These are phyloP conservation scores for Hypoxylon lenormandii DNA, from an alignment of 495 filamentous ascomycete species.

Conservation along the genomic window DNA sequence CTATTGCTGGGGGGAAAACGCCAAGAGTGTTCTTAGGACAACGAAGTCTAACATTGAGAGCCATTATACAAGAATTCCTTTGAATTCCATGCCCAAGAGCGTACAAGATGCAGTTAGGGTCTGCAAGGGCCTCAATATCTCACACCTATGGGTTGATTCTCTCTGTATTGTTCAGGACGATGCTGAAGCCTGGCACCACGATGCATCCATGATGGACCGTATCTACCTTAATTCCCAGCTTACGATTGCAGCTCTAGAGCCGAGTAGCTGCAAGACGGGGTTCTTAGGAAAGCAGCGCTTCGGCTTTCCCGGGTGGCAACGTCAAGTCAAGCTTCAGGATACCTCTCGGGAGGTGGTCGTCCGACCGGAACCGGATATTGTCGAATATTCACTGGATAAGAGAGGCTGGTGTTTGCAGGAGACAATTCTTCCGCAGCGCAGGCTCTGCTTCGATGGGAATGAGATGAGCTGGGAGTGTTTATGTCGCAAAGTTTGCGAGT, in stretches of 20 bases:
- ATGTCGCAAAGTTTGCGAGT: neutral
- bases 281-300: neutral
- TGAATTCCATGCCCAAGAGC: neutral
- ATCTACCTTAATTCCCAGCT: conserved; percentile 49
- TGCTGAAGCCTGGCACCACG: conserved; percentile 42
- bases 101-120: neutral
- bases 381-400: neutral
- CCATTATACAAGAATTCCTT: neutral
- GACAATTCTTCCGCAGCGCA: neutral
- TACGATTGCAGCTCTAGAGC: conserved; percentile 42
- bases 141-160: conserved; percentile 20
- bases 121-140: neutral
- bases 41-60: neutral
- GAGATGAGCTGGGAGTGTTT: neutral
- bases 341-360: neutral
- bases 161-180: conserved; percentile 42
- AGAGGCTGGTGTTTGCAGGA: neutral
- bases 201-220: conserved; percentile 49
- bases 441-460: neutral
- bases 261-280: neutral
- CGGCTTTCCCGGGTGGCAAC: neutral
- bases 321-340: neutral
- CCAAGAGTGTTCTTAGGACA: neutral
- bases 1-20: neutral
- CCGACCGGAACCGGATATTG: neutral